Conservation (phyloP, 768 basidiomycete genomes). For the Megacollybia marginata region DNA sequence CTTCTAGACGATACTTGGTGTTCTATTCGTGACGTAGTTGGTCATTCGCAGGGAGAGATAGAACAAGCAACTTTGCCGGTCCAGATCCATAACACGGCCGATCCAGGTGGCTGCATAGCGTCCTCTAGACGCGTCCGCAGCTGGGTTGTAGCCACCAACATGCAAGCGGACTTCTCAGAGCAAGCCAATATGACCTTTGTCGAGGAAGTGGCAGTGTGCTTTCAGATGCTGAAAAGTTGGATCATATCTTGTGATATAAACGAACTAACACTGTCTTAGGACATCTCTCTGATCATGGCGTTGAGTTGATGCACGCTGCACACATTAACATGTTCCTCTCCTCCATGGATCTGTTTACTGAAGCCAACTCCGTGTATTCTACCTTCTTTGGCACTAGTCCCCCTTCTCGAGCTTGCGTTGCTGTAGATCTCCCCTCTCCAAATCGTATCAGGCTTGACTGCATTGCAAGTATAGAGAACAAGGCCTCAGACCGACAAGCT, state of each 20-base stretch:
- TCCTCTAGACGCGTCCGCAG: no score
- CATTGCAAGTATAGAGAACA: constrained; percentile 53
- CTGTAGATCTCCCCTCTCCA: constrained; percentile 56
- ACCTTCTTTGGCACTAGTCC: constrained; percentile 87
- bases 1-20: constrained; percentile 37
- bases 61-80: no score
- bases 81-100: no score
- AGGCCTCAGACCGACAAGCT: constrained; percentile 46
- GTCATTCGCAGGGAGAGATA: no score
- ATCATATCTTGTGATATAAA: background rate
- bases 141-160: constrained; percentile 69
- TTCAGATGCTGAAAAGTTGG: constrained; percentile 54
- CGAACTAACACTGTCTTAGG: constrained; percentile 28
- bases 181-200: constrained; percentile 40
- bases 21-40: background rate
- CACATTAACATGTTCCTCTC: constrained; percentile 82
- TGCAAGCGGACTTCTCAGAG: constrained; percentile 25
- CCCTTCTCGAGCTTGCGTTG: constrained; percentile 91
- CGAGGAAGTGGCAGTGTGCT: constrained; percentile 67
- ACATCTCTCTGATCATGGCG: constrained; percentile 36
- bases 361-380: constrained; percentile 72
- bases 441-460: constrained; percentile 68
- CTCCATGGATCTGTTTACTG: constrained; percentile 72
- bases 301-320: constrained; percentile 52
- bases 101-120: no score